Conservation (phyloP, 169 alveolate genomes). For the Plasmodium coatneyi region DNA sequence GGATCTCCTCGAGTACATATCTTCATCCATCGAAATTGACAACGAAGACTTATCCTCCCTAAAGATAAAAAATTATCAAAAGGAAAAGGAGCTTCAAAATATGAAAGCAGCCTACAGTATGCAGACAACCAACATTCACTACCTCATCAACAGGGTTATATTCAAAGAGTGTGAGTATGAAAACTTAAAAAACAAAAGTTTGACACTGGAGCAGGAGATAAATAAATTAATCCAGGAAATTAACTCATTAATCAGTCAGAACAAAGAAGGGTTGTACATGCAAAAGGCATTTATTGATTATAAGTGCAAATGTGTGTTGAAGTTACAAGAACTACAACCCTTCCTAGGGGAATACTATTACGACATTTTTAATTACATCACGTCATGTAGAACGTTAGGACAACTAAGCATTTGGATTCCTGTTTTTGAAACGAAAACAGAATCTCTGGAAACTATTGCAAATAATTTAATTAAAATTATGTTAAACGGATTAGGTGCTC, state of each 20-base stretch:
- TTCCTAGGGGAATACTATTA: conserved; percentile 39
- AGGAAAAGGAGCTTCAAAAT: conserved; percentile 70
- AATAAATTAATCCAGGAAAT: conserved; percentile 61
- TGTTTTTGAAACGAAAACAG: conserved; percentile 36
- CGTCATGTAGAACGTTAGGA: conserved; percentile 74
- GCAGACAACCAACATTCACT: conserved; percentile 74
- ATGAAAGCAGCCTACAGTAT: conserved; percentile 70
- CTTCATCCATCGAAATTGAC: conserved; percentile 57
- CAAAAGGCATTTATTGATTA: conserved; percentile 67
- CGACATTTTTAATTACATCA: conserved; percentile 66
- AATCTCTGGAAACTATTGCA: conserved; percentile 54
- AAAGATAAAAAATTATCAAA: conserved; percentile 52
- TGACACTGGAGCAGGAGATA: conserved; percentile 61
- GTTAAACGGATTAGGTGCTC: conserved; percentile 72
- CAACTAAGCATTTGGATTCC: conserved; percentile 74
- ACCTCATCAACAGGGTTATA: conserved; percentile 62
- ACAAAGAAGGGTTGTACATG: conserved; percentile 64
- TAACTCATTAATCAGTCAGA: conserved; percentile 31
- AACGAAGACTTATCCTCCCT: conserved; percentile 44
- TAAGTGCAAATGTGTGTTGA: conserved; percentile 69
- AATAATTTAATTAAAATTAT: conserved; percentile 55
- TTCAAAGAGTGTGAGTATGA: conserved; percentile 74
- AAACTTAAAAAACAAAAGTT: conserved; percentile 56
- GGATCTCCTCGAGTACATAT: conserved; percentile 61
- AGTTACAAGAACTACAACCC: conserved; percentile 64